phyloP scores from a whole-genome alignment of 805 yeast species.

The Saturnispora mendoncae region DNA sequence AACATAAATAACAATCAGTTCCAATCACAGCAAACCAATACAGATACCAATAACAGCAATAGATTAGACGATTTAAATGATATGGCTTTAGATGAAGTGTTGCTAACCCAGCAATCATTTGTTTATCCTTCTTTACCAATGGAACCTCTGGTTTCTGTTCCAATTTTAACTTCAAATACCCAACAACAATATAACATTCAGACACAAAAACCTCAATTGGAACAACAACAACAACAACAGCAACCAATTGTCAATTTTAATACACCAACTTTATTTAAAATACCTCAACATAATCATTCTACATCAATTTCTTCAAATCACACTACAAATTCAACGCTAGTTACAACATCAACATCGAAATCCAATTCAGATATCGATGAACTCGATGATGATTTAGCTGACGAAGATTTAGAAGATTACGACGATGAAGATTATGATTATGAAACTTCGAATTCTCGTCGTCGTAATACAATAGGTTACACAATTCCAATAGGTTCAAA shows the following conservation, averaged over 20 bases:
- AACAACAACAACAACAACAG: not conserved
- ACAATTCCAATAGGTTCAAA: no score
- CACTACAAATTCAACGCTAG: not conserved
- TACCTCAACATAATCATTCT: not conserved
- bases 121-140: conserved; percentile 1
- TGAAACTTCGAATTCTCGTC: no score
- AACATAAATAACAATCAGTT: not conserved
- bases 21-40: not conserved
- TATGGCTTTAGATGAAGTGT: conserved; percentile 7
- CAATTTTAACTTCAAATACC: conserved; percentile 1
- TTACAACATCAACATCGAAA: not conserved
- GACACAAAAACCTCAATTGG: not conserved
- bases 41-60: not conserved
- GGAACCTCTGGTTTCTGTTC: conserved; percentile 1
- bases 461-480: no score
- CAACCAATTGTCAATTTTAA: not conserved
- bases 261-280: not conserved
- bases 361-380: not conserved
- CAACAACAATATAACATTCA: not conserved
- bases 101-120: conserved; percentile 9
- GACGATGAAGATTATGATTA: not conserved
- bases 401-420: not conserved
- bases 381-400: no score
- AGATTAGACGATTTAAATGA: conserved; percentile 1
- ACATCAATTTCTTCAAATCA: not conserved